Evolutionary conservation across 805 yeast species (phyloP), one percentile per base, ranked within the genome.

Genomic region (Ogataea dorogensis): DNA sequence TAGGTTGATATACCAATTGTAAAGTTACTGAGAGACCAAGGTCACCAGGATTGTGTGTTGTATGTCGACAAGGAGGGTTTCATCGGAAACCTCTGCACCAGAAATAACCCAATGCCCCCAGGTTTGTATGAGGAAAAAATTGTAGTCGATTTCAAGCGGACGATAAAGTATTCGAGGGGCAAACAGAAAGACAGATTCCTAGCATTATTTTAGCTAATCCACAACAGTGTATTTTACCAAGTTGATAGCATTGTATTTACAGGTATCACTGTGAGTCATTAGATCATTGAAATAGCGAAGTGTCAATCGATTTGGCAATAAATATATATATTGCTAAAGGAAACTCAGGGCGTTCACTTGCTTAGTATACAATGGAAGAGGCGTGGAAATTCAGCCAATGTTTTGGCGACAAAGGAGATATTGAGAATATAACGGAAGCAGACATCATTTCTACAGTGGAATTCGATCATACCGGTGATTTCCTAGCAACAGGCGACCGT

Each of bases 401-500:
- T 63, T 93, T 93, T 71, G 99, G 99, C 47, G 98, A 93, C 63
- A 93, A 94, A 63, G 96, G 96, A 31, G 99, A 93, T 61, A 83
- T 89, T 40, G 98, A 91, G 49, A 84, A 80, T 54, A 86, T 89
- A 54, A 88, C 96, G 3, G 98, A 89, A 58, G 96, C 97, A 4
- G 99, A 93, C 61, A 89, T 93, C 57, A 93, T 93, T 44, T 85
- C 96, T 13, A 86, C 98, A 2, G 97, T 93, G 25, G 98, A 93
- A 65, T 93, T 93, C 55, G 96, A 93, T 60, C 85, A 81, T 56
- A 77, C 93, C 6, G 99, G 99, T 33, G 88, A 93, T 58, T 93
- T 82, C 56, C 68, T 93, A 40, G 99, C 98, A 42, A 93, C 98
- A 1, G 99, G 99, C 44, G 99, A 93, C 66, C 81, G 89, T 57